phyloP scores from a whole-genome alignment of 2,329 filamentous ascomycete genomes.

The Eutypa lata region DNA sequence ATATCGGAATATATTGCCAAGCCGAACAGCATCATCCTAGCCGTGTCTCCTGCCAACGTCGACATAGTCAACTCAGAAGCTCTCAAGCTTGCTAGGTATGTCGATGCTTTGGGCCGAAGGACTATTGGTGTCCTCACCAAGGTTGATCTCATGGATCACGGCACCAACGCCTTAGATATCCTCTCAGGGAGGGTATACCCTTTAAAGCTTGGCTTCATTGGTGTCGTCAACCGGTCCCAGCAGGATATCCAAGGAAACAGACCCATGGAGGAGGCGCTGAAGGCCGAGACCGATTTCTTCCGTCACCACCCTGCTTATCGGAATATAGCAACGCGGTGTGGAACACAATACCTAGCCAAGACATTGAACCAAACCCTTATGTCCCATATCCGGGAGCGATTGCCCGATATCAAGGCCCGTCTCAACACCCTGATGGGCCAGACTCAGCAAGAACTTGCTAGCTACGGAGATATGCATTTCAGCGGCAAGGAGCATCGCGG shows the following conservation, averaged over 20 bases:
- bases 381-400: constrained; percentile 89
- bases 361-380: constrained; percentile 94
- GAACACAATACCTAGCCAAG: constrained; percentile 91
- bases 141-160: constrained; percentile 97
- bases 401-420: constrained; percentile 96
- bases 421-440: constrained; percentile 99
- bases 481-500: constrained; percentile 95
- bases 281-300: constrained; percentile 92
- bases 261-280: constrained; percentile 86
- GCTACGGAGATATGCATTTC: constrained; percentile 97
- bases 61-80: constrained; percentile 98
- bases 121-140: constrained; percentile 98
- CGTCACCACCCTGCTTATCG: constrained; percentile 94
- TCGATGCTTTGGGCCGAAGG: constrained; percentile 88
- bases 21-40: constrained; percentile 95
- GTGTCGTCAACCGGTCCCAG: constrained; percentile 95
- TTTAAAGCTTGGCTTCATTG: constrained; percentile 94
- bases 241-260: constrained; percentile 97
- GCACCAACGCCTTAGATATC: constrained; percentile 95
- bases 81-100: constrained; percentile 92
- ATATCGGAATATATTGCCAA: constrained; percentile 99
- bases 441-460: constrained; percentile 95
- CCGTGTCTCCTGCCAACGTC: constrained; percentile 95
- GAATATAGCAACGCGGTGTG: constrained; percentile 90
- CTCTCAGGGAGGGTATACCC: constrained; percentile 96